Conservation (phyloP, 1,139 yeast genomes). For the Magnusiomyces tetraspermus region DNA sequence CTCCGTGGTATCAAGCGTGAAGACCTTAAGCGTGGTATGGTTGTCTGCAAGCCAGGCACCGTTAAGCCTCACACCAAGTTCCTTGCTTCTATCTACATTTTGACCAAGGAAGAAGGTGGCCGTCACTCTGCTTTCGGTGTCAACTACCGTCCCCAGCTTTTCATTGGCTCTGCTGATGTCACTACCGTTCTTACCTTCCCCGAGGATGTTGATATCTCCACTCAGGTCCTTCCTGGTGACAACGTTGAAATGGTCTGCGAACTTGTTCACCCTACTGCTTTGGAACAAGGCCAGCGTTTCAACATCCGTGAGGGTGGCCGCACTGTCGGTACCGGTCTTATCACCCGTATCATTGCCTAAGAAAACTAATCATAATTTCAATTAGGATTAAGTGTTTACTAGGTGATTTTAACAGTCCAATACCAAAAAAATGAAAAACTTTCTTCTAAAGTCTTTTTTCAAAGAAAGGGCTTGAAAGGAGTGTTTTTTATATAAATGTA, state of each 20-base stretch:
- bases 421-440: too few relatives aligned
- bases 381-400: too few relatives aligned
- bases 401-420: too few relatives aligned
- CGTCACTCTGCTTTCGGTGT: conserved; percentile 96
- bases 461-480: too few relatives aligned
- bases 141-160: conserved; percentile 97
- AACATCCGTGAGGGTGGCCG: conserved; percentile 99
- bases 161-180: conserved; percentile 92
- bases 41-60: conserved; percentile 84
- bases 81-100: conserved; percentile 85
- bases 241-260: conserved; percentile 93
- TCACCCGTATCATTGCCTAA: conserved; percentile 82
- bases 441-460: too few relatives aligned
- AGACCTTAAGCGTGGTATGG: conserved; percentile 96
- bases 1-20: conserved; percentile 98
- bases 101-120: conserved; percentile 98
- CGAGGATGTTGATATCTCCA: conserved; percentile 73
- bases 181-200: conserved; percentile 91
- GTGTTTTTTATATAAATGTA: too few relatives aligned
- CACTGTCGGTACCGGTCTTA: conserved; percentile 97
- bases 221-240: conserved; percentile 97
- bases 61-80: conserved; percentile 90
- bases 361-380: too few relatives aligned
- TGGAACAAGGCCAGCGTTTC: conserved; percentile 96
- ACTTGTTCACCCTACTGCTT: conserved; percentile 83